Evolutionary conservation across 176 grass and related monocot genomes (phyloP), one percentile per base, ranked within the genome.

Genomic region (Eremochloa ophiuroides): DNA sequence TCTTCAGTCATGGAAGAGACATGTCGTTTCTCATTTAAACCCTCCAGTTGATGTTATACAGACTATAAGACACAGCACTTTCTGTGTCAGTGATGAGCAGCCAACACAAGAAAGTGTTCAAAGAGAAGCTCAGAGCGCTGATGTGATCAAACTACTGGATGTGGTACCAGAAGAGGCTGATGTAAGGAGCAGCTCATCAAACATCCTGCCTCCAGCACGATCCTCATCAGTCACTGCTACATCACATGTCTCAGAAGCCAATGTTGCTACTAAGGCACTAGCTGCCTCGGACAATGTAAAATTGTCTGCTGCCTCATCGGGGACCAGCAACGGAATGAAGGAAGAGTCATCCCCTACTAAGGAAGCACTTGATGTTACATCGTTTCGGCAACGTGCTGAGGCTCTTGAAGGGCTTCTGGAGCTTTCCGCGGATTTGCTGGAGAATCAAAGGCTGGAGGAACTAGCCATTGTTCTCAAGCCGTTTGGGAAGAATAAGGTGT

Each of bases 401-500:
- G 96, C 96, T 34, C 85, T 99, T 0, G 96, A 99, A 85, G 96
- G 96, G 20, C 90, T 99, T 50, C 83, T 99, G 81, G 96, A 99
- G 85, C 88, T 99, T 41, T 99, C 96, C 0, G 96, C 96, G 0
- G 96, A 95, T 20, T 84, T 99, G 37, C 85, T 99, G 73, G 88
- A 95, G 43, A 85, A 77, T 78, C 89, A 88, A 67, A 88, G 93
- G 58, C 41, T 99, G 37, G 91, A 93, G 80, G 96, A 99, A 17
- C 91, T 99, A n/a, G 72, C 93, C 2, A 94, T 99, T 56, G 93
- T 99, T 89, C 79, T 99, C n/a, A 95, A 93, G 83, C 96, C 96
- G 2, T 99, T 99, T 51, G 96, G 96, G 71, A 99, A 99, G 85
- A 85, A 86, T 44, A 99, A 99, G 88, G 96, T 99, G 10, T 99